Evolutionary conservation across 768 basidiomycete species (phyloP), one percentile per base, ranked within the genome.

Genomic region (Mycena leptocephala): DNA sequence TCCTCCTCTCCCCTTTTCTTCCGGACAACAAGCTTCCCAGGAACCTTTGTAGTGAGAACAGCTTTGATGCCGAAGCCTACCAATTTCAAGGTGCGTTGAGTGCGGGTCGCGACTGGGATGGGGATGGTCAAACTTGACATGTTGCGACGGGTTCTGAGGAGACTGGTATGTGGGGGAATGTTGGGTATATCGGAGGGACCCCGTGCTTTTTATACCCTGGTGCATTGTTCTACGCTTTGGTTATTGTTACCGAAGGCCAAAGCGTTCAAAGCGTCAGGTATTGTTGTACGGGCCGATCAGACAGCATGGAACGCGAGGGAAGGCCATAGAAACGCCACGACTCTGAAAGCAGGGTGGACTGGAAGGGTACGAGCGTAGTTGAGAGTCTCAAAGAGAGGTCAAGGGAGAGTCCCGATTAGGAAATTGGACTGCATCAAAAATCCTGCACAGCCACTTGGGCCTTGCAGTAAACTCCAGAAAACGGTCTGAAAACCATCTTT

Each of bases 51-150:
- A 14, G 77, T 78, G 41, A 78, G 30, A 20, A 68, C 6, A 3
- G 74, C 26, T 33, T 78, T 78, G 28, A 78, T 8, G 39, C 77
- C 74, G 22, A 3, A 55, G 30, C 70, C 77, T 6, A 78, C 30
- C 5, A 72, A 8, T 33, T 68, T 62, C 24, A 78, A 22, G 48
- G 77, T 78, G 65, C 77, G 73, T 66, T 78, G 77, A 18, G 58
- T 39, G 39, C 53, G 39, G 8, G 41, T 22, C 33, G 61, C 39
- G 30, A 72, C 63, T 2, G 46, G 39, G 72, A 77, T 69, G 68
- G 72, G 72, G 55, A 77, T 74, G 26, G 55, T 59, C 9, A 70
- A 24, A 16, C 46, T 30, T 16, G 43, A 1, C 64, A 70, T 73
- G 22, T 39, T 30, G 59, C 24, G 22, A 13, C 9, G 14, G 16